Base-by-base conservation (phyloP, 345 rosid species). In the Lumnitzera littorea region DNA sequence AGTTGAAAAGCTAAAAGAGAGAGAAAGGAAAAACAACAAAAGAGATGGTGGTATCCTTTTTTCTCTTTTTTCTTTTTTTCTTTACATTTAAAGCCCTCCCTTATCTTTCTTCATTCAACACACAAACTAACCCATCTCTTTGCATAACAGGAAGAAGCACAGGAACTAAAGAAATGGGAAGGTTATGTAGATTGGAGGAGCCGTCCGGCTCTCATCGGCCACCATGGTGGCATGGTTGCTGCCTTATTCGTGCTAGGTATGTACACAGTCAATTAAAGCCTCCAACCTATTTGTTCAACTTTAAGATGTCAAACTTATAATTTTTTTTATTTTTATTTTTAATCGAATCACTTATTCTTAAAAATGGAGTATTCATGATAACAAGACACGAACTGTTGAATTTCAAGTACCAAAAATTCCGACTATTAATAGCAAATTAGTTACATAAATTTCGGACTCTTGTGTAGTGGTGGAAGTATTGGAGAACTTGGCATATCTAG, bases 401-500 rank as follows among this genome's bases (percentile, higher is more conserved):
- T 20, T 27, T 27, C 31, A 27, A 27, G 5, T 27, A 27, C 31
- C 5, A 27, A 27, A 27, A 5, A 5, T 20, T 20, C 31, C 31
- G 3, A 27, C 31, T 27, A 2, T 9, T 17, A 47, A 14, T 58
- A 20, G 10, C 15, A 50, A 8, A 52, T 12, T n/a, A 16, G 13
- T 25, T n/a, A 10, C 16, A 10, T 15, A 15, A 15, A 12, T 51
- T n/a, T 1, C 14, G 25, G 31, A 6, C 13, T 67, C 14, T 58
- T 41, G 50, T 51, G 54, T 56, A 87, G 99, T 76, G 46, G 94
- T 72, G 80, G 99, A 94, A 71, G 70, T 90, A 64, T 54, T 94
- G 79, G 99, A 94, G 86, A 94, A 94, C 75, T 57, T 94, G 75
- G 95, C 90, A 36, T 83, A 80, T 31, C 88, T 88, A 0, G 91